phyloP scores from a whole-genome alignment of 2,329 filamentous ascomycete genomes.

The Xylaria sp. region DNA sequence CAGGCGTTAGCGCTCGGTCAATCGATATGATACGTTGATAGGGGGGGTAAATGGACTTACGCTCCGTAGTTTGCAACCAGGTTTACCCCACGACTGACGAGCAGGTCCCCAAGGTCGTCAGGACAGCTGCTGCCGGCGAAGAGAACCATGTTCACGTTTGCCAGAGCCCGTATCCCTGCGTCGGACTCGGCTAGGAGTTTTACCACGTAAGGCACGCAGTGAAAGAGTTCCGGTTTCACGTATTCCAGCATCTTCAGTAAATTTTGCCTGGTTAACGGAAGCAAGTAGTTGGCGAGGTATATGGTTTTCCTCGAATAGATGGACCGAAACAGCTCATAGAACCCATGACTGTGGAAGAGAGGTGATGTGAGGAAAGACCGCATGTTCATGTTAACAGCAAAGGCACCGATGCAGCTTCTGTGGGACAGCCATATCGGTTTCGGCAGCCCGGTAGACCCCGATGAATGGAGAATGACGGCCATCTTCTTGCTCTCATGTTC shows the following conservation, averaged over 20 bases:
- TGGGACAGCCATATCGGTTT: constrained; percentile 66
- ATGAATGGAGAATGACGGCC: constrained; percentile 50
- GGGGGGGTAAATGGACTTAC: constrained; percentile 45
- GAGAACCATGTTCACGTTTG: constrained; percentile 57
- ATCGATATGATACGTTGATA: neutral
- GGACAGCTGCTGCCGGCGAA: constrained; percentile 64
- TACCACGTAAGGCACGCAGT: constrained; percentile 66
- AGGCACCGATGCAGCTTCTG: constrained; percentile 37
- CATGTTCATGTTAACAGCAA: constrained; percentile 50
- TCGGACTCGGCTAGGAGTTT: constrained; percentile 65
- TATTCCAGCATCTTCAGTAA: constrained; percentile 54
- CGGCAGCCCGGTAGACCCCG: constrained; percentile 64
- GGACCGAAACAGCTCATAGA: constrained; percentile 59
- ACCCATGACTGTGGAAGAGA: constrained; percentile 62
- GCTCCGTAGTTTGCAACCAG: constrained; percentile 62
- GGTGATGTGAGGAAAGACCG: constrained; percentile 60
- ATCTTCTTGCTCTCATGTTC: constrained; percentile 36
- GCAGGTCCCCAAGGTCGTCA: constrained; percentile 60
- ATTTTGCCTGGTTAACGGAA: constrained; percentile 59
- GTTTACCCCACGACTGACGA: constrained; percentile 60
- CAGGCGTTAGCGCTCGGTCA: constrained; percentile 10
- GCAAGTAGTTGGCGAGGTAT: constrained; percentile 58
- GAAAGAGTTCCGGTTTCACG: constrained; percentile 59
- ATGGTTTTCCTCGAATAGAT: constrained; percentile 58
- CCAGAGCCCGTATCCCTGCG: constrained; percentile 58